These are phyloP conservation scores for Tympanopsis confertula DNA, from an alignment of 2,329 filamentous ascomycete species.

Conservation along the genomic window DNA sequence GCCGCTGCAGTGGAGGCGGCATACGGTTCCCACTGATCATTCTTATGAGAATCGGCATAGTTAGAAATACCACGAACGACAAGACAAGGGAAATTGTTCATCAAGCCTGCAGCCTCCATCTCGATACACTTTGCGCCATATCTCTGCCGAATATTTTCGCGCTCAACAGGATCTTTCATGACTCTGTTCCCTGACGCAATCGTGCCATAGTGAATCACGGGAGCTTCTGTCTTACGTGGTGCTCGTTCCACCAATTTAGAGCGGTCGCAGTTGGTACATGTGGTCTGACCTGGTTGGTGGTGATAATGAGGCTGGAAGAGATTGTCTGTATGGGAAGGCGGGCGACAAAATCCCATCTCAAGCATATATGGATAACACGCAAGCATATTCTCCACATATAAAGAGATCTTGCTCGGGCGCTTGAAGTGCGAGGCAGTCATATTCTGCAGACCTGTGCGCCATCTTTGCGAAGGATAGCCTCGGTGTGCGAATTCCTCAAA, in stretches of 20 bases:
- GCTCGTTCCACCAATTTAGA: background rate
- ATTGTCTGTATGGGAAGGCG: background rate
- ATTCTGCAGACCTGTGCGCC: background rate
- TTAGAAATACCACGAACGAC: background rate
- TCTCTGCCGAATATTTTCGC: background rate
- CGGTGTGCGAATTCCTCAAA: background rate
- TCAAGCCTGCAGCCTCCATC: background rate
- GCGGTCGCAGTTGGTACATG: background rate
- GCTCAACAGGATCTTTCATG: background rate
- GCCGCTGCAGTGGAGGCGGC: background rate
- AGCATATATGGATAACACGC: background rate
- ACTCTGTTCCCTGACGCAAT: background rate
- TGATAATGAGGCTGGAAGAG: background rate
- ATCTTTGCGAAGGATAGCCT: background rate
- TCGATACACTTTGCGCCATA: background rate
- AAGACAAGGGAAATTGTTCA: background rate
- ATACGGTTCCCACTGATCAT: background rate
- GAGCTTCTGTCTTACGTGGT: background rate
- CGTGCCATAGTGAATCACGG: background rate
- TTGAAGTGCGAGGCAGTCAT: background rate
- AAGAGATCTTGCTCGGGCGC: background rate
- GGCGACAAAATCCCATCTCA: background rate
- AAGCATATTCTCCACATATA: background rate
- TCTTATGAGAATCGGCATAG: background rate
- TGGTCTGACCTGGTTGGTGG: background rate